These are phyloP conservation scores for Neurospora terricola DNA, from an alignment of 495 filamentous ascomycete species.

Conservation along the genomic window DNA sequence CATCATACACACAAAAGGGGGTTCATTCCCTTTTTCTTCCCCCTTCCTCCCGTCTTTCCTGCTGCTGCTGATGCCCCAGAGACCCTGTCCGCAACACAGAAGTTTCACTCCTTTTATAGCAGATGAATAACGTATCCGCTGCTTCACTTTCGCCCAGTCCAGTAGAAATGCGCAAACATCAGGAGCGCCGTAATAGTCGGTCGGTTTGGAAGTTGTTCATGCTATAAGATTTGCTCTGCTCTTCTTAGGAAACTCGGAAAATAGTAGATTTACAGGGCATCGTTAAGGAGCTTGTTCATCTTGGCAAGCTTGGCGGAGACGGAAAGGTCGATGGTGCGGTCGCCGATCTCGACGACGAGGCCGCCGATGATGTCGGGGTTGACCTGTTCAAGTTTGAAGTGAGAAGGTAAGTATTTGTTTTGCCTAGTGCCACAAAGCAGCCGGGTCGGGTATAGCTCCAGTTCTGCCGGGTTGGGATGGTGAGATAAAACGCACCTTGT, in stretches of 20 bases:
- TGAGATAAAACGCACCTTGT: slow-evolving; percentile 55
- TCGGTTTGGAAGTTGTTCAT: not conserved
- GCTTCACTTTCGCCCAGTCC: not conserved
- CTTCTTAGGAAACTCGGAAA: not conserved
- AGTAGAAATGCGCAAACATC: not conserved
- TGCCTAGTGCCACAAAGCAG: not conserved
- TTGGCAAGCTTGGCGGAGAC: slow-evolving; percentile 90
- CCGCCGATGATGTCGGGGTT: slow-evolving; percentile 92
- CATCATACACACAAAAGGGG: not conserved
- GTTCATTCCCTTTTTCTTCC: not conserved
- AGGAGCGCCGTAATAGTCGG: not conserved
- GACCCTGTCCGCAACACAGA: not conserved
- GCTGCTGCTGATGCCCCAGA: not conserved
- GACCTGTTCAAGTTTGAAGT: slow-evolving; percentile 43
- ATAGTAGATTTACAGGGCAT: slow-evolving; percentile 70
- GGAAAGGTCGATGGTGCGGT: slow-evolving; percentile 95
- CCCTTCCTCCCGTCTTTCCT: not conserved
- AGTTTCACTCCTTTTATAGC: not conserved
- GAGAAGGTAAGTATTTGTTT: not conserved
- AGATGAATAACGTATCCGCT: not conserved
- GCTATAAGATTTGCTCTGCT: not conserved
- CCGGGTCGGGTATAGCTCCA: not conserved
- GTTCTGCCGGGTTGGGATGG: not conserved
- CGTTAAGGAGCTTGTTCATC: slow-evolving; percentile 98
- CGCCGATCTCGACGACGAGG: slow-evolving; percentile 90